phyloP scores from a whole-genome alignment of 768 basidiomycete species.

The Tricholoma saponaceum region DNA sequence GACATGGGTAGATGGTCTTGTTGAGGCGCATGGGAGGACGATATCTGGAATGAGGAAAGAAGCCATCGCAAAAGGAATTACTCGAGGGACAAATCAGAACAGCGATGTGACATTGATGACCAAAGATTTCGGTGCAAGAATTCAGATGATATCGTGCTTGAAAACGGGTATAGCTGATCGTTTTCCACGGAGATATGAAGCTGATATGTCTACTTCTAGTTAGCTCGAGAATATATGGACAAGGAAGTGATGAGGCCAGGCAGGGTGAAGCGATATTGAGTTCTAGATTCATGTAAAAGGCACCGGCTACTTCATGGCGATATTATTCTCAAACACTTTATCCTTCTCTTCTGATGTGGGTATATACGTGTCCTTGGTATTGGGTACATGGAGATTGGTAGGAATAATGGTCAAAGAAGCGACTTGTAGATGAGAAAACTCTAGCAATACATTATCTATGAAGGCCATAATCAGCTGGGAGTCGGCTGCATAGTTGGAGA shows the following conservation, averaged over 20 bases:
- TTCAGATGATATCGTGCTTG: conserved; percentile 49
- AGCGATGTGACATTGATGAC: conserved; percentile 48
- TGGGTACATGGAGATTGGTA: not conserved
- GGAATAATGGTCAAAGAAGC: not conserved
- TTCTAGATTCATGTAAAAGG: conserved; percentile 43
- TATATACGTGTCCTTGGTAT: not conserved
- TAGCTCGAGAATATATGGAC: conserved; percentile 42
- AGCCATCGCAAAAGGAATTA: conserved; percentile 43
- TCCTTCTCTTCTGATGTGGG: not conserved
- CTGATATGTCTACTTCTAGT: conserved; percentile 30
- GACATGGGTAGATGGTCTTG: conserved; percentile 48
- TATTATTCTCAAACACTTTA: not conserved
- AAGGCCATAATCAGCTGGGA: conserved; percentile 11
- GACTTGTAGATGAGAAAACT: not conserved
- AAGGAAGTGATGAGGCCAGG: conserved; percentile 45
- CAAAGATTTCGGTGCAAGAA: conserved; percentile 48
- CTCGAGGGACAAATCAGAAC: conserved; percentile 46
- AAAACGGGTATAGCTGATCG: conserved; percentile 39
- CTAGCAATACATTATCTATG: conserved; percentile 16
- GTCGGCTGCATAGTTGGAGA: conserved; percentile 1
- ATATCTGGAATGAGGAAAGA: conserved; percentile 31
- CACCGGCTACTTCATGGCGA: not conserved
- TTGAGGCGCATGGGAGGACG: conserved; percentile 35
- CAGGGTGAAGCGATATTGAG: conserved; percentile 50
- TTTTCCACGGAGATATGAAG: not conserved